Percentiles rank a stretch among this genome's conserved stretches.
These are phyloP conservation scores for Cantharellus cinnabarinus DNA, from an alignment of 768 basidiomycete genomes.

Conservation along the genomic window DNA sequence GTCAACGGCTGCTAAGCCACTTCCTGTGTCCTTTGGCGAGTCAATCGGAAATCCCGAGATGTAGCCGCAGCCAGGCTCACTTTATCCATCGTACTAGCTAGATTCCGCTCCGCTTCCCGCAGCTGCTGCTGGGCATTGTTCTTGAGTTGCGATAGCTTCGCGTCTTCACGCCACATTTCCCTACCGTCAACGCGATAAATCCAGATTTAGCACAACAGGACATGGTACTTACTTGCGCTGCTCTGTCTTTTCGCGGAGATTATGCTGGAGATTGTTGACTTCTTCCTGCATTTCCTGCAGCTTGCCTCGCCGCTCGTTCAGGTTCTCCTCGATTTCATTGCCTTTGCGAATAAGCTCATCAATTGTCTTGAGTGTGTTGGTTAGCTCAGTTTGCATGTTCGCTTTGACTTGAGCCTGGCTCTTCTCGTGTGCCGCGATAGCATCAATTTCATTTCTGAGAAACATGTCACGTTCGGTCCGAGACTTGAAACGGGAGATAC, in stretches of 20 bases:
- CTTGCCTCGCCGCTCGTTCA: slow-evolving; percentile 42
- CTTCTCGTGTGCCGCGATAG: slow-evolving; percentile 35
- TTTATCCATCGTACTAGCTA: slow-evolving; percentile 93
- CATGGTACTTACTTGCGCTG: slow-evolving; percentile 37
- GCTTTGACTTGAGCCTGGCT: slow-evolving; percentile 38
- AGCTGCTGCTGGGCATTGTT: slow-evolving; percentile 63
- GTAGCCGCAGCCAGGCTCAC: slow-evolving; percentile 22
- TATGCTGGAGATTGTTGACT: slow-evolving; percentile 37
- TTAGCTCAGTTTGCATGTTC: slow-evolving; percentile 29
- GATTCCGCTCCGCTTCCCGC: slow-evolving; percentile 50
- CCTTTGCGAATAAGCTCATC: slow-evolving; percentile 39
- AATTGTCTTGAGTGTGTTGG: slow-evolving; percentile 27
- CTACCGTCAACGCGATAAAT: slow-evolving; percentile 11
- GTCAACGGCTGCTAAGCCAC: slow-evolving; percentile 71
- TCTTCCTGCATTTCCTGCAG: slow-evolving; percentile 42
- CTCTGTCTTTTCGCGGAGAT: slow-evolving; percentile 51
- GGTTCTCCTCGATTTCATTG: slow-evolving; percentile 31
- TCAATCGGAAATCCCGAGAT: background rate
- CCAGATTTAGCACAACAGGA: background rate
- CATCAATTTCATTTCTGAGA: slow-evolving; percentile 52
- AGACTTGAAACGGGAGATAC: slow-evolving; percentile 65
- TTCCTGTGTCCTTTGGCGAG: slow-evolving; percentile 57
- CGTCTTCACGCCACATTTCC: slow-evolving; percentile 87
- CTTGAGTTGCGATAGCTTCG: slow-evolving; percentile 61
- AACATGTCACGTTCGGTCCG: slow-evolving; percentile 68